These are phyloP conservation scores for Flaveria linearis DNA, from an alignment of 129 eudicot species.

Conservation along the genomic window DNA sequence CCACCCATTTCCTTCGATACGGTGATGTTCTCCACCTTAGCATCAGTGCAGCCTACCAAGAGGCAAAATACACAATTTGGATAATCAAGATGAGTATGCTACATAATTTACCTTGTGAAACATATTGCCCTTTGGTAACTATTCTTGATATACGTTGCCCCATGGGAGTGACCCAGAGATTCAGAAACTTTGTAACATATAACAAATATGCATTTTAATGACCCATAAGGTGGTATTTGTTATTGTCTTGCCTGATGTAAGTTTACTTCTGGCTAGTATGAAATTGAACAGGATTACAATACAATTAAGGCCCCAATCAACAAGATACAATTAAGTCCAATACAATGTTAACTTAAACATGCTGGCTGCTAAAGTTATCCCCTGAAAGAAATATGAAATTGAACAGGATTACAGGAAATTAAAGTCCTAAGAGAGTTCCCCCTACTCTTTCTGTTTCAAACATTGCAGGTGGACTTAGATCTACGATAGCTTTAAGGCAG, in stretches of 20 bases:
- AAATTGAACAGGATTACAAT: too few species aligned
- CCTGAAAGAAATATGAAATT: background rate
- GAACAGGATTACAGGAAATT: background rate
- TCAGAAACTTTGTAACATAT: background rate
- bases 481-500: background rate
- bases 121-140: background rate
- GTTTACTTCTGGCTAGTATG: too few species aligned
- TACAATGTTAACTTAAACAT: background rate
- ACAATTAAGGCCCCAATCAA: background rate
- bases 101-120: background rate
- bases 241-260: conserved; percentile 1
- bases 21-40: background rate
- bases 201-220: conserved; percentile 9
- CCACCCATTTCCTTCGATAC: background rate
- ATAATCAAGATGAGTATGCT: background rate
- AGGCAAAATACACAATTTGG: background rate
- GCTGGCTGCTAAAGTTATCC: conserved; percentile 1
- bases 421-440: background rate
- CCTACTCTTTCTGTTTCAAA: background rate
- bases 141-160: background rate
- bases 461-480: conserved; percentile 15
- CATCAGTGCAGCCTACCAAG: conserved; percentile 1
- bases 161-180: background rate
- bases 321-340: background rate
- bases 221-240: background rate